Base-by-base conservation (phyloP, 371 early-diverging fungal genomes). In the Polyrhizophydium stewartii region DNA sequence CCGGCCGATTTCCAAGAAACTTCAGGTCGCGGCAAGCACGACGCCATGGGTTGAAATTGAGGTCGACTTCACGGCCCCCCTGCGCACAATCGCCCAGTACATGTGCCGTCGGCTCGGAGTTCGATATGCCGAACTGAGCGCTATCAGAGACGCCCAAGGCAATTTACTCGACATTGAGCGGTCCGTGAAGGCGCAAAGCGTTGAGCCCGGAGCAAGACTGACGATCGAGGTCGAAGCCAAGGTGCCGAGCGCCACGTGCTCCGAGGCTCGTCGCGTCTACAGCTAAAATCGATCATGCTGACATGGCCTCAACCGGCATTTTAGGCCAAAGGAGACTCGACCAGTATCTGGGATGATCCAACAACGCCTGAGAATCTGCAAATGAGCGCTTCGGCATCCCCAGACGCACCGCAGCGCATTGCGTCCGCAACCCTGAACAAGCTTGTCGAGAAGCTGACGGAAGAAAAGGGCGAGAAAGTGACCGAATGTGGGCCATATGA, bases 381-480 rank as follows among this genome's bases (percentile, higher is more conserved):
- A 31, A 9, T 62, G 62, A 49, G 6, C 0, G n/a, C n/a, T n/a
- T n/a, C n/a, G n/a, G n/a, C n/a, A n/a, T n/a, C n/a, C n/a, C 51
- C 51, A 53, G 61, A 55, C 33, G 64, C 56, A 19, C 22, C 30
- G 21, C 25, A 21, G 24, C 28, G 38, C 12, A 46, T 65, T 28
- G 56, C 49, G 22, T 58, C 65, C 1, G 73, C 50, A 0, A 68
- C 76, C 22, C 56, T 76, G 17, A 69, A 74, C 55, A 64, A 71
- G 55, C 50, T 76, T 7, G 59, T 76, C 9, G 71, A 68, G 41
- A 38, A 51, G 24, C 35, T 74, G 37, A 76, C 76, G 9, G 66
- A 59, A 19, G 66, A 63, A 22, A 25, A 32, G n/a, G 64, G 59
- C 10, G 63, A 65, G 32, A 63, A 61, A 24, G 60, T 67, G 1